phyloP scores from a whole-genome alignment of 73 alveolate genomes.

The Paramecium biaurelia region DNA sequence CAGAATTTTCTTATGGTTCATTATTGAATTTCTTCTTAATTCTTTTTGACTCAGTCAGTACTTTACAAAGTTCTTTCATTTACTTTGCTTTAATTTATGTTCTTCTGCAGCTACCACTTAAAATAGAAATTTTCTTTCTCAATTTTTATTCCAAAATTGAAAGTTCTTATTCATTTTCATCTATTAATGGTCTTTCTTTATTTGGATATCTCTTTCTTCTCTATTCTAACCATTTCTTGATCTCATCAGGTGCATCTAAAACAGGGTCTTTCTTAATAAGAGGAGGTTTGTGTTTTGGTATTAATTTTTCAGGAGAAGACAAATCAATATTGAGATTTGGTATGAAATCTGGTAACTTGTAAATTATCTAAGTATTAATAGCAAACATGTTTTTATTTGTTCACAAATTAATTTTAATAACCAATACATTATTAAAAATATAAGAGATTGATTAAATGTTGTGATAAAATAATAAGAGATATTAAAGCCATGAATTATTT shows the following conservation, averaged over 20 bases:
- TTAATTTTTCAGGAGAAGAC: background rate
- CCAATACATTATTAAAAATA: conserved; percentile 67
- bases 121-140: conserved; percentile 7
- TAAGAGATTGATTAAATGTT: conserved; percentile 49
- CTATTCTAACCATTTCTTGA: conserved; percentile 48
- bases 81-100: conserved; percentile 9
- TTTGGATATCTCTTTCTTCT: conserved; percentile 52
- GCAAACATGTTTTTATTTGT: background rate
- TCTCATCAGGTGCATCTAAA: conserved; percentile 64
- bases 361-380: background rate
- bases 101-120: conserved; percentile 23
- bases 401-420: conserved; percentile 52
- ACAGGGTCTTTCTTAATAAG: conserved; percentile 50
- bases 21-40: background rate
- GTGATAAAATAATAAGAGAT: background rate
- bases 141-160: conserved; percentile 40
- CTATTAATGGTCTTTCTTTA: background rate
- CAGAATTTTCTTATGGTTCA: background rate
- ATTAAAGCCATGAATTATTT: background rate
- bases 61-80: conserved; percentile 19
- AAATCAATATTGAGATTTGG: conserved; percentile 31
- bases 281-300: background rate
- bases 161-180: conserved; percentile 28
- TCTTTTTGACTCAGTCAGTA: background rate
- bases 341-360: background rate